Evolutionary conservation across 2,329 filamentous ascomycete species (phyloP).

Genomic region (Hypomyces rosellus): DNA sequence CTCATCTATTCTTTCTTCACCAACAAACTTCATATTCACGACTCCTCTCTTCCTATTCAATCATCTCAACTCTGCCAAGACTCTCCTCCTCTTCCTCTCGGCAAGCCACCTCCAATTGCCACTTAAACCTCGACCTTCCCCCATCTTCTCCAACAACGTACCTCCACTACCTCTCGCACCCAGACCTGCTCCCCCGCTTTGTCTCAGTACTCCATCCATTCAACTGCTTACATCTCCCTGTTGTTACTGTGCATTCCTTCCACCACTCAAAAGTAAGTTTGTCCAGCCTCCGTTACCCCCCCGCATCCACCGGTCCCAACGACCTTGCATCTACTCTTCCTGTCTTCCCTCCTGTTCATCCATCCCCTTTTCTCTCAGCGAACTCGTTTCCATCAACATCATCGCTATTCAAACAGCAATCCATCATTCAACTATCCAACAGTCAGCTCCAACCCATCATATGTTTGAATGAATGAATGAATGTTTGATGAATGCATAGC

Average conservation of each 20-base stretch:
- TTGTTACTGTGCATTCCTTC: constrained; percentile 3
- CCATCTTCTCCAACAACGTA: not conserved
- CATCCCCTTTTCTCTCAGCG: not conserved
- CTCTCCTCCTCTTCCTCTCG: not conserved
- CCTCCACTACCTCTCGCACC: not conserved
- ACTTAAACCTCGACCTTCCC: not conserved
- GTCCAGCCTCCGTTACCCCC: constrained; percentile 5
- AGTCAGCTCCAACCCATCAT: not conserved
- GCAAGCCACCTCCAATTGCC: not conserved
- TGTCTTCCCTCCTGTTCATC: not conserved
- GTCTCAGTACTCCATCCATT: not conserved
- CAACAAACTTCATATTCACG: not conserved
- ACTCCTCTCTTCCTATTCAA: not conserved
- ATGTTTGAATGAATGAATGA: not conserved
- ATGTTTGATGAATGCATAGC: not conserved
- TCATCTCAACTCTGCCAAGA: not conserved
- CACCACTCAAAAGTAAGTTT: constrained; percentile 14
- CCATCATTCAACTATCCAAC: not conserved
- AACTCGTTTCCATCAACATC: not conserved
- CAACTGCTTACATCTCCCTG: not conserved
- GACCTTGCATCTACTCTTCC: not conserved
- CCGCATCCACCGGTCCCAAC: not conserved
- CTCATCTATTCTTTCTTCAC: not conserved
- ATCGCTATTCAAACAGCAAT: not conserved
- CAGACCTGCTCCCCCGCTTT: not conserved